Evolutionary conservation across 1,284 basidiomycete genomes (phyloP), one percentile per base, ranked within the genome.

Genomic region (Rhodotorula mucilaginosa): DNA sequence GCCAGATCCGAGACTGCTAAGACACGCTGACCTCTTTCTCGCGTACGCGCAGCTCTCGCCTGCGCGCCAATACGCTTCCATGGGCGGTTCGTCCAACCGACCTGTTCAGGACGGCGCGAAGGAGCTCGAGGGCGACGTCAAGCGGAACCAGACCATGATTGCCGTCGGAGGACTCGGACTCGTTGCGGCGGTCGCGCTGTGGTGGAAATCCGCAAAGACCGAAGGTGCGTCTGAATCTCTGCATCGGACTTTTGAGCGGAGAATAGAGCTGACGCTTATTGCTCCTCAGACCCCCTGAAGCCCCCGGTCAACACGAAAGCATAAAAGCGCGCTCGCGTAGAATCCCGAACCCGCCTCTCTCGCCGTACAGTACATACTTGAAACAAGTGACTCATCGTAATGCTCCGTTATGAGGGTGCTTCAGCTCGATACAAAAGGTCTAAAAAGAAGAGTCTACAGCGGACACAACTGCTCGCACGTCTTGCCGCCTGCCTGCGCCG

Each of bases 391-490:
- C 29, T 57, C 18, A 34, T 18, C 31, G 56, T 5, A 31, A 6
- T 5, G 19, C 13, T 10, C 10, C 4, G 1, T 31, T 13, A 23
- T 2, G n/a, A 47, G 26, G 15, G 19, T 8, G 46, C 18, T 6
- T 6, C 18, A 12, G 3, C 8, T 60, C n/a, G 23, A 10, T 3
- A 16, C 19, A 26, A 10, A 3, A 8, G 16, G 16, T 8, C 29
- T 13, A 19, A 13, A 26, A 29, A 23, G 12, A 21, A 31, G 19
- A 31, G 18, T 16, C 54, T 58, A 62, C n/a, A 67, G 18, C 46
- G 66, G 66, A 26, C 66, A 67, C 29, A 67, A 6, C 47, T 62
- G 60, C 12, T 16, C 46, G 19, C 66, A 67, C n/a, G 66, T 39
- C 46, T 56, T 56, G 29, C 54, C 54, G 29, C 61, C 69, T 18